Base-by-base conservation (phyloP, 1,284 basidiomycete genomes). In the Cystobasidium sp. region DNA sequence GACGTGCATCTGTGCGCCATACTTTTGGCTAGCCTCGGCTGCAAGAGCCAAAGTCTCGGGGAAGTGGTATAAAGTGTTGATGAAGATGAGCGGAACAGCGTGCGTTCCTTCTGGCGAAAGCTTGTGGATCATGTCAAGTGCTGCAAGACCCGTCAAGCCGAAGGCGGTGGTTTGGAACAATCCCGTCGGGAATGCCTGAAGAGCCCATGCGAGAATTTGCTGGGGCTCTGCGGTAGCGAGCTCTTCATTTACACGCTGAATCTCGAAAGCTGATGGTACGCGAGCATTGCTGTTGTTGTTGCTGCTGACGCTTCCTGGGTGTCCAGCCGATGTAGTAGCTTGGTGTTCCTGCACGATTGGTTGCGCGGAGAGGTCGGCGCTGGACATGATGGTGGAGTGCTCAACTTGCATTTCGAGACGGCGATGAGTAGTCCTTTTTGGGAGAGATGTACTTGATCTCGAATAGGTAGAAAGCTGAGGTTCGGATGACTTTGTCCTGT, bases 21-120 rank as follows among this genome's bases (percentile, higher is more conserved):
- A 99, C 78, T 86, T 88, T 79, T 86, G 83, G 80, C 90, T 89
- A 12, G 94, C 91, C 46, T 89, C 88, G 69, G 90, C 87, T 1
- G 95, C 91, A 55, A 99, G 88, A 76, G 90, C 88, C 78, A 96
- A 88, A 6, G 96, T 99, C 84, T 97, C 93, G 2, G 87, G 85
- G 83, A 99, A 98, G 85, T 99, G 97, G 83, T 98, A 95, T 10
- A 99, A 87, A 0, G 96, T 98, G 85, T 99, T 96, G 81, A 97
- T 84, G 84, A 97, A 97, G 83, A 97, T 94, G 44, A 85, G 78
- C 1, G 84, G 84, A 16, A 85, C 84, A 47, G 84, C 49, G 78
- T 85, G 84, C 12, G 81, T 82, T 61, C 82, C 81, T 52, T 82
- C 75, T 14, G 81, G 80, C 24, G 83, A 84, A 76, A 95, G 85